These are phyloP conservation scores for Blastobotrys indianensis DNA, from an alignment of 1,139 yeast species.

Conservation along the genomic window DNA sequence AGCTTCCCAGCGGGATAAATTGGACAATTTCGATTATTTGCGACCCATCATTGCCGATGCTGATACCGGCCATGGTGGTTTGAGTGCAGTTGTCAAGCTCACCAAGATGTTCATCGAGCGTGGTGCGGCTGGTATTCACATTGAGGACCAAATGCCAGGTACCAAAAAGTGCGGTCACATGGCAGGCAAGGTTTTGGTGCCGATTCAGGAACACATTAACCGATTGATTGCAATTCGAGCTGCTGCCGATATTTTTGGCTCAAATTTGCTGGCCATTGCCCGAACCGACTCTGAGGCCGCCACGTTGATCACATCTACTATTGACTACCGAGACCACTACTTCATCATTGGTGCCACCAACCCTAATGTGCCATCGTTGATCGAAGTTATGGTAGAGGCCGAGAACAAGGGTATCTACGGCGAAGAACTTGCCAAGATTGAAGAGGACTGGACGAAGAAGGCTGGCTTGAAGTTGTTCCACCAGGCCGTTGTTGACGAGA, in stretches of 20 bases:
- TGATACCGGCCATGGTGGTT: slow-evolving; percentile 98
- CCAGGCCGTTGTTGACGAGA: slow-evolving; percentile 86
- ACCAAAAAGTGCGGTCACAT: slow-evolving; percentile 97
- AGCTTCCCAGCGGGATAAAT: slow-evolving; percentile 56
- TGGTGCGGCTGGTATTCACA: slow-evolving; percentile 98
- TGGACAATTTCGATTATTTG: slow-evolving; percentile 63
- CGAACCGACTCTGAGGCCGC: slow-evolving; percentile 98
- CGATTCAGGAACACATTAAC: slow-evolving; percentile 94
- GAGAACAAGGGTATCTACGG: slow-evolving; percentile 71
- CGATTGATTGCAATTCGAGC: slow-evolving; percentile 92
- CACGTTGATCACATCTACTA: slow-evolving; percentile 85
- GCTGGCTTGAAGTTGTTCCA: slow-evolving; percentile 87
- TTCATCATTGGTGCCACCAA: slow-evolving; percentile 88
- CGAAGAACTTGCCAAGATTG: slow-evolving; percentile 62
- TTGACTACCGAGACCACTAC: slow-evolving; percentile 92
- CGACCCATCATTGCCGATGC: slow-evolving; percentile 97
- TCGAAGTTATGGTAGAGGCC: slow-evolving; percentile 75
- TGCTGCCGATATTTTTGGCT: slow-evolving; percentile 88
- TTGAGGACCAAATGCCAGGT: slow-evolving; percentile 98
- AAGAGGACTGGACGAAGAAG: slow-evolving; percentile 72
- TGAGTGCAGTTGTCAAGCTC: slow-evolving; percentile 90
- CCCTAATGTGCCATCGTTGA: slow-evolving; percentile 68
- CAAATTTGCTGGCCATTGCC: slow-evolving; percentile 81
- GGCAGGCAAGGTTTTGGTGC: slow-evolving; percentile 98
- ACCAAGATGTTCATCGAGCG: slow-evolving; percentile 95